Conservation (phyloP, 768 basidiomycete species). For the Hygrocybe coccinea region DNA sequence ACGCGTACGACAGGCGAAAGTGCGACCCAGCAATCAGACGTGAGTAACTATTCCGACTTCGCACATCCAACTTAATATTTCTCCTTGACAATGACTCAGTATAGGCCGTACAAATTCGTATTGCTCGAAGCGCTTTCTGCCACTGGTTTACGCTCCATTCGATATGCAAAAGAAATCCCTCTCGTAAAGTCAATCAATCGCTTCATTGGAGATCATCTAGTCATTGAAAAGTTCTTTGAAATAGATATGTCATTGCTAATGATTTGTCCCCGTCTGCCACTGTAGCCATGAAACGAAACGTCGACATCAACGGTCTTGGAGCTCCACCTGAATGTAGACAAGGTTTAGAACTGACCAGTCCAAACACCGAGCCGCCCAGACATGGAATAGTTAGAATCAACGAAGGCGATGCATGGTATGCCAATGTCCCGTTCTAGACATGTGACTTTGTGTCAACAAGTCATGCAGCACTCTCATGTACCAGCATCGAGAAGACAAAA, state of each 20-base stretch:
- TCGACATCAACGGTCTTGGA: constrained; percentile 73
- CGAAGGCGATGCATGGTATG: constrained; percentile 91
- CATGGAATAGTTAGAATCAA: constrained; percentile 68
- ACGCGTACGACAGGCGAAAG: no score
- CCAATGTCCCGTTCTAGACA: constrained; percentile 10
- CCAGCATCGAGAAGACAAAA: constrained; percentile 65
- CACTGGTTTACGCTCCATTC: constrained; percentile 90
- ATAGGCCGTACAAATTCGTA: constrained; percentile 61
- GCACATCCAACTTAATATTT: not conserved
- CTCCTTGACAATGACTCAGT: constrained; percentile 32
- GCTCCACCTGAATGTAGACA: constrained; percentile 23
- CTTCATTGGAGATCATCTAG: not conserved
- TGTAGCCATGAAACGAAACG: constrained; percentile 81
- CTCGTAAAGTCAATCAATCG: constrained; percentile 62
- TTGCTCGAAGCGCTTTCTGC: constrained; percentile 93
- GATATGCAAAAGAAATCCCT: constrained; percentile 96
- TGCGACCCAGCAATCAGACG: no score
- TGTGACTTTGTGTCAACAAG: not conserved
- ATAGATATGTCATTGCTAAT: constrained; percentile 89
- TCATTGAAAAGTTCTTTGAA: constrained; percentile 10
- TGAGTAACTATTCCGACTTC: not conserved
- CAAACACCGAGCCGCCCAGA: constrained; percentile 13
- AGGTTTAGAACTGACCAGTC: not conserved
- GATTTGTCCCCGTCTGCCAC: constrained; percentile 82
- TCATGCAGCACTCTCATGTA: constrained; percentile 79